A percentile compares a stretch with the other conserved stretches of the same genome.
Conservation (phyloP, 2,329 filamentous ascomycete genomes). For the Lasiodiplodia hormozganensis region DNA sequence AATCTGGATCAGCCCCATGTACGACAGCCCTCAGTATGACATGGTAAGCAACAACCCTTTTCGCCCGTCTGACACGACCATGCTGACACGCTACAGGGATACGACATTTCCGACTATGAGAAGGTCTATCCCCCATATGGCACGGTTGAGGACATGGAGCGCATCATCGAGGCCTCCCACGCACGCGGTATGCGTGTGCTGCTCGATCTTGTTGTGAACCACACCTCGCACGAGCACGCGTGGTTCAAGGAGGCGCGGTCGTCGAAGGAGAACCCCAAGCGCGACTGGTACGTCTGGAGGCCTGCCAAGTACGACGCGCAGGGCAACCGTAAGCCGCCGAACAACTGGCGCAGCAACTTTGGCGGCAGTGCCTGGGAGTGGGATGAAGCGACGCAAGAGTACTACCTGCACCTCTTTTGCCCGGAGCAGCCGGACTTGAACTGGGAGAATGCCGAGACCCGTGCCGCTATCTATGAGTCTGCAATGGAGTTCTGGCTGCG, state of each 20-base stretch:
- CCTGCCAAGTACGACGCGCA: conserved; percentile 53
- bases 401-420: conserved; percentile 79
- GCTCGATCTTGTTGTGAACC: conserved; percentile 50
- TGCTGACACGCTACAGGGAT: conserved; percentile 33
- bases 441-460: conserved; percentile 75
- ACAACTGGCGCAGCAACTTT: conserved; percentile 75
- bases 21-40: conserved; percentile 55
- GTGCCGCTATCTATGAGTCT: conserved; percentile 70
- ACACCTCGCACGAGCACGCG: conserved; percentile 51
- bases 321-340: conserved; percentile 72
- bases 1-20: conserved; percentile 37
- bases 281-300: conserved; percentile 65
- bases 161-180: conserved; percentile 45
- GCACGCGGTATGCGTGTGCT: conserved; percentile 47
- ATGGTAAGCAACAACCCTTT: conserved; percentile 35
- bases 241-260: conserved; percentile 65
- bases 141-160: conserved; percentile 49
- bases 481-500: conserved; percentile 82
- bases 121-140: conserved; percentile 49
- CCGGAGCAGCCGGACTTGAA: conserved; percentile 84
- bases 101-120: conserved; percentile 49
- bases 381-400: conserved; percentile 75
- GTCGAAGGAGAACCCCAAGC: conserved; percentile 57
- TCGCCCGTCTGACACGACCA: neutral
- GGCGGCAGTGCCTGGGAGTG: conserved; percentile 71